A percentile compares a stretch with the other conserved stretches of the same genome.
phyloP scores from a whole-genome alignment of 768 basidiomycete species.

The Calocera cornea region DNA sequence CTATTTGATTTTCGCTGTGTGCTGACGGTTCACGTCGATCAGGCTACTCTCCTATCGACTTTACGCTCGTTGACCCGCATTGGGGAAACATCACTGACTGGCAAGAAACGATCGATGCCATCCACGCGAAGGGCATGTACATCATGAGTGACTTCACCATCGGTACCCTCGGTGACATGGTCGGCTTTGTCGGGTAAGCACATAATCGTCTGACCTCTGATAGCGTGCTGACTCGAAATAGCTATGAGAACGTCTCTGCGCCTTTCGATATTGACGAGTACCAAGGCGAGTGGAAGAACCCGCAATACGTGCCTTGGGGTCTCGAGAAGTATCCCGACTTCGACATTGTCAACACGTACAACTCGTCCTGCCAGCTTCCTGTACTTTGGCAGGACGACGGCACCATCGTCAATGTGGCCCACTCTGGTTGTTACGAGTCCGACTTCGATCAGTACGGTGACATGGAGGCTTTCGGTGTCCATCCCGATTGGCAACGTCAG shows the following conservation, averaged over 20 bases:
- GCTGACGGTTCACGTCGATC: slow-evolving; percentile 11
- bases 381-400: slow-evolving; percentile 72
- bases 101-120: slow-evolving; percentile 54
- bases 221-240: slow-evolving; percentile 22
- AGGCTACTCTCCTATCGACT: slow-evolving; percentile 92
- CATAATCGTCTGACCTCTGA: not conserved
- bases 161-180: slow-evolving; percentile 77
- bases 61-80: slow-evolving; percentile 80
- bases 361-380: slow-evolving; percentile 61
- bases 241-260: slow-evolving; percentile 63
- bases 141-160: slow-evolving; percentile 89
- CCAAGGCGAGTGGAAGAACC: slow-evolving; percentile 54
- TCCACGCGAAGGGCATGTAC: slow-evolving; percentile 79
- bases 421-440: slow-evolving; percentile 60
- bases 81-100: slow-evolving; percentile 79
- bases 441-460: slow-evolving; percentile 95
- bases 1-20: slow-evolving; percentile 1
- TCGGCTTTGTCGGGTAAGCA: slow-evolving; percentile 73
- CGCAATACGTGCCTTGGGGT: slow-evolving; percentile 70
- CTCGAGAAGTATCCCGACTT: slow-evolving; percentile 79
- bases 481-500: slow-evolving; percentile 88
- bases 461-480: slow-evolving; percentile 95
- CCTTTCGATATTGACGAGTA: slow-evolving; percentile 72
- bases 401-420: slow-evolving; percentile 38
- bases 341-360: slow-evolving; percentile 53